Base-by-base conservation (phyloP, 2,329 filamentous ascomycete species). In the Fusarium sp. region DNA sequence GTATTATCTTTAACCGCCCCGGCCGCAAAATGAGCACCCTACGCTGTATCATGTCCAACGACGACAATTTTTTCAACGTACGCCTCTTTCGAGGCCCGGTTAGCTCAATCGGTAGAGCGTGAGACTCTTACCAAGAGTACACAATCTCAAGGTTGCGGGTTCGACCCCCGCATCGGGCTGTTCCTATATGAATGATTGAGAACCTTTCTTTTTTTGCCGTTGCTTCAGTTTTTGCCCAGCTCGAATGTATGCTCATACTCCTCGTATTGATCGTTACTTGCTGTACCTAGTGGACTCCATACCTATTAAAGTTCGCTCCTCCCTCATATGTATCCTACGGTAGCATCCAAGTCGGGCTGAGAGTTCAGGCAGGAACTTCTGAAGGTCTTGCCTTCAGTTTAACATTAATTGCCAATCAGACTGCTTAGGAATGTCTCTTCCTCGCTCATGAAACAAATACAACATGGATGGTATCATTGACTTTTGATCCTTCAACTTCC, bases 51-150 rank as follows among this genome's bases (percentile, higher is more conserved):
- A 24, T 18, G 4, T 5, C 16, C 22, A 47, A 47, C 8, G 16
- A 14, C 42, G 22, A 24, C 14, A 1, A 16, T 1, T 24, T 45
- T 24, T 8, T 2, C 22, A 47, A 47, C 22, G 24, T 27, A 47
- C 22, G 42, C 42, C 42, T 47, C 42, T 24, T 47, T 47, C 42
- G 42, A 47, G 42, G 80, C 81, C 80, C 82, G 77, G 77, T 77
- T 79, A 78, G 77, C 76, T 80, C 78, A 79, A 80, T 80, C 79
- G 78, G 78, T 91, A 91, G 89, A 91, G 89, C 89, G 89, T 91
- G 87, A 90, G 89, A 91, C 90, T 91, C 89, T 88, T 87, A 88
- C 13, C 3, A 47, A 47, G 42, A 47, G 42, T 47, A 47, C 42
- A 47, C 42, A 47, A 87, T 87, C 86, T 88, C 85, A 87, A 88